These are phyloP conservation scores for Populus nigra DNA, from an alignment of 345 rosid genomes.

Conservation along the genomic window DNA sequence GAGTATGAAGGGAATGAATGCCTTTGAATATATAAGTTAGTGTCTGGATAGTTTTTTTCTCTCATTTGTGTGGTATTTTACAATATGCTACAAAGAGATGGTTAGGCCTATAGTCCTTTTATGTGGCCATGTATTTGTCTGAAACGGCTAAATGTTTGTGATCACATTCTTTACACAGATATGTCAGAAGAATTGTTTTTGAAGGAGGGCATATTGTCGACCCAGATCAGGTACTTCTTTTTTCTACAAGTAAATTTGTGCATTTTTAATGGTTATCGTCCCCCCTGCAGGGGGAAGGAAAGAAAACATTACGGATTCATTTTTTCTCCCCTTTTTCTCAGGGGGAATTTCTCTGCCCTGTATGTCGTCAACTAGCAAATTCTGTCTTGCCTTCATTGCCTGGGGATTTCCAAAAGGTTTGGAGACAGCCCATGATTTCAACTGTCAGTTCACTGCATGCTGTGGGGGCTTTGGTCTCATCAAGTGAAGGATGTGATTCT, in stretches of 20 bases:
- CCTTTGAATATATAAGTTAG: neutral
- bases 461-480: constrained; percentile 18
- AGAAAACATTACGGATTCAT: neutral
- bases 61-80: neutral
- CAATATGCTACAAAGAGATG: neutral
- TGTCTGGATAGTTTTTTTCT: neutral
- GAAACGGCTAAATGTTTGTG: neutral
- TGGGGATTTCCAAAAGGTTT: constrained; percentile 40
- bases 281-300: neutral
- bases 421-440: constrained; percentile 48
- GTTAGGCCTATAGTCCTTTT: neutral
- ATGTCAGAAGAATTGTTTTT: constrained; percentile 59
- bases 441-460: constrained; percentile 14
- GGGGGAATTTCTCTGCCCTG: constrained; percentile 97
- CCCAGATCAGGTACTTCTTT: constrained; percentile 61
- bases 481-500: constrained; percentile 31
- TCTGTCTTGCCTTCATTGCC: constrained; percentile 68
- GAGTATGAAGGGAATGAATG: neutral
- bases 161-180: constrained; percentile 40
- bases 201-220: constrained; percentile 90
- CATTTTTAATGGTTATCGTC: neutral
- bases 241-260: neutral
- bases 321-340: constrained; percentile 24
- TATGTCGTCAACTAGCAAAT: constrained; percentile 85
- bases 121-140: neutral